Percentiles rank a stretch among this genome's conserved stretches.
Evolutionary conservation across 2,329 filamentous ascomycete species (phyloP).

Genomic region (Botrytis porri): DNA sequence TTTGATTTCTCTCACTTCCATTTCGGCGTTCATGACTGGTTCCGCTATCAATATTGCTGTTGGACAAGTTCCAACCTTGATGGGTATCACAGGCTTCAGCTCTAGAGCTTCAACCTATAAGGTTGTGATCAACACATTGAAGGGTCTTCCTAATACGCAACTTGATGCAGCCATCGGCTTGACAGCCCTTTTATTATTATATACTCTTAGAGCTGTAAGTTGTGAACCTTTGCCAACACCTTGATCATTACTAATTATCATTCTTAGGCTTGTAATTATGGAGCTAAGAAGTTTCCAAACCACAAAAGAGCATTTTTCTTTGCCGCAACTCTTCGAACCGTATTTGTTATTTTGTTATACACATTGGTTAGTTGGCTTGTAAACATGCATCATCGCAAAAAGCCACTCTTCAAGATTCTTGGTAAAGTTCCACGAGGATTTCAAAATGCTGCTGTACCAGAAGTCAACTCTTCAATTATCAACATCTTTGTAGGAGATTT

Average conservation of each 20-base stretch:
- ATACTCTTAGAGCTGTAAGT: slow-evolving; percentile 60
- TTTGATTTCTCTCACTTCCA: slow-evolving; percentile 83
- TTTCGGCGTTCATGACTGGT: slow-evolving; percentile 95
- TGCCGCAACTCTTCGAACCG: slow-evolving; percentile 82
- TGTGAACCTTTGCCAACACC: no score
- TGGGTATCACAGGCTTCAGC: slow-evolving; percentile 70
- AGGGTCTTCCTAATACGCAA: slow-evolving; percentile 62
- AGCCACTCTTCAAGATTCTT: slow-evolving; percentile 72
- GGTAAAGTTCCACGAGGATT: slow-evolving; percentile 82
- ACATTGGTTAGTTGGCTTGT: slow-evolving; percentile 85
- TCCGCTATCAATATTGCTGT: slow-evolving; percentile 85
- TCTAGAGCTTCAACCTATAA: slow-evolving; percentile 75
- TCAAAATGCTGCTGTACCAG: slow-evolving; percentile 71
- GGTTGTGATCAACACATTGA: slow-evolving; percentile 80
- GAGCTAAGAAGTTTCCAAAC: slow-evolving; percentile 66
- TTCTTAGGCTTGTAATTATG: slow-evolving; percentile 52
- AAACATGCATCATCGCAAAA: slow-evolving; percentile 63
- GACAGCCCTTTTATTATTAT: slow-evolving; percentile 75
- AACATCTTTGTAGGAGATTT: slow-evolving; percentile 67
- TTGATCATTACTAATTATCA: not conserved
- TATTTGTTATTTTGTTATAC: slow-evolving; percentile 88
- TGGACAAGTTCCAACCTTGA: slow-evolving; percentile 77
- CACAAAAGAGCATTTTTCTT: slow-evolving; percentile 82
- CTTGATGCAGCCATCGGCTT: slow-evolving; percentile 87
- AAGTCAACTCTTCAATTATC: slow-evolving; percentile 64